Base-by-base conservation (phyloP, 2,329 filamentous ascomycete species). In the Sclerotinia nivalis region DNA sequence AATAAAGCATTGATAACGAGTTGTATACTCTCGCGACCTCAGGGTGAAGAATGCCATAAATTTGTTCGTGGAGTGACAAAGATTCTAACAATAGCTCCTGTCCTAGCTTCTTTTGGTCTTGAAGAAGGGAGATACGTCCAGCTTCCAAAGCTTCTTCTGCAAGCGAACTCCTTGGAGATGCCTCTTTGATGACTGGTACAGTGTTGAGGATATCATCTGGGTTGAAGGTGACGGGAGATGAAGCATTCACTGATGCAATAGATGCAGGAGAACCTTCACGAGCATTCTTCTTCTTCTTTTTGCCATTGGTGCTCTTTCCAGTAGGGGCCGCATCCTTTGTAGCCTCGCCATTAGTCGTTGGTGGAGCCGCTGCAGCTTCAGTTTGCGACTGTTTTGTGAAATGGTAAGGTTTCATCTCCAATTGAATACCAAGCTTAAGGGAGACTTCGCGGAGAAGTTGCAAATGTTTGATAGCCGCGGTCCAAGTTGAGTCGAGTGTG, bases 21-120 rank as follows among this genome's bases (percentile, higher is more conserved):
- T 97, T 95, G 84, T 99, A 99, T 40, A 97, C 91, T 73, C 94
- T 90, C 60, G 95, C 96, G 71, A 98, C 95, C 82, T 99, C 96
- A 1, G 96, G 94, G 79, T 99, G 96, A 37, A 99, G 86, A 70
- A 98, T 96, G 71, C 96, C 96, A 77, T 99, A 99, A 75, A 99
- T 98, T 81, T 99, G 96, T 84, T 99, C 96, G 78, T 99, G 95
- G 56, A 99, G 84, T 59, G 96, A 97, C 71, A 99, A 84, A 50
- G 94, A 97, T 81, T 99, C 96, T n/a, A 98, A 84, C 43, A 99
- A 87, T 69, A 99, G 87, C 81, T 99, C 96, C 81, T 97, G 94
- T 54, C 96, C 96, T 59, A 99, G 88, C 82, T 97, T 96, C 83
- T 92, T 95, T 84, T 99, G 93, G 79, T 93, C 91, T 79, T 98